Conservation (phyloP, 495 filamentous ascomycete species). For the Aspergillus wentii region DNA sequence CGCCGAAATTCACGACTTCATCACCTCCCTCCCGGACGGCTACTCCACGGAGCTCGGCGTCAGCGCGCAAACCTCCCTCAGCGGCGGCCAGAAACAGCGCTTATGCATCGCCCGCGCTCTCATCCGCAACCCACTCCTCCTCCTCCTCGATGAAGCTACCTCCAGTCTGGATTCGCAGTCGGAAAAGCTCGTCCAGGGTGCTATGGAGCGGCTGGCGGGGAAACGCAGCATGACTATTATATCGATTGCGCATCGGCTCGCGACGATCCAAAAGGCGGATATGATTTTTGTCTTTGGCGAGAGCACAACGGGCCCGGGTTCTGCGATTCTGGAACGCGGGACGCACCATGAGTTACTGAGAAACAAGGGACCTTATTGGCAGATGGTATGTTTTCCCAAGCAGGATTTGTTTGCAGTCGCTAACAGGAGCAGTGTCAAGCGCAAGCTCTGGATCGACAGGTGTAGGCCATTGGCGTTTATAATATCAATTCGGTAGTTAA, state of each 20-base stretch:
- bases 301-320: constrained; percentile 16
- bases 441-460: background rate
- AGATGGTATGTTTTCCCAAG: constrained; percentile 24
- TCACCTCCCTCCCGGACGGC: constrained; percentile 46
- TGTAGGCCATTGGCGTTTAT: too few relatives aligned
- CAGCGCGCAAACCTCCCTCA: constrained; percentile 49
- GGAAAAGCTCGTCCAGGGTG: constrained; percentile 61
- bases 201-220: constrained; percentile 52
- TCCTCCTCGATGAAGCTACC: constrained; percentile 72
- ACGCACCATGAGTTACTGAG: constrained; percentile 20
- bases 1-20: constrained; percentile 56
- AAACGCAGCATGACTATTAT: constrained; percentile 56
- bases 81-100: constrained; percentile 68
- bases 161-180: constrained; percentile 61
- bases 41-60: constrained; percentile 23
- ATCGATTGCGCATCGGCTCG: constrained; percentile 64
- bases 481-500: too few relatives aligned
- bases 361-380: constrained; percentile 27
- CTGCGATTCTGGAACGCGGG: constrained; percentile 18
- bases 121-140: constrained; percentile 56
- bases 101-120: constrained; percentile 66
- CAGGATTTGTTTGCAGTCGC: background rate
- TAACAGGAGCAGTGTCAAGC: background rate
- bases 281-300: constrained; percentile 64
- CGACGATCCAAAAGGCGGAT: constrained; percentile 67